Evolutionary conservation across 257 asterid species (phyloP), one percentile per base, ranked within the genome.

Genomic region (Solanum raphanifolium): DNA sequence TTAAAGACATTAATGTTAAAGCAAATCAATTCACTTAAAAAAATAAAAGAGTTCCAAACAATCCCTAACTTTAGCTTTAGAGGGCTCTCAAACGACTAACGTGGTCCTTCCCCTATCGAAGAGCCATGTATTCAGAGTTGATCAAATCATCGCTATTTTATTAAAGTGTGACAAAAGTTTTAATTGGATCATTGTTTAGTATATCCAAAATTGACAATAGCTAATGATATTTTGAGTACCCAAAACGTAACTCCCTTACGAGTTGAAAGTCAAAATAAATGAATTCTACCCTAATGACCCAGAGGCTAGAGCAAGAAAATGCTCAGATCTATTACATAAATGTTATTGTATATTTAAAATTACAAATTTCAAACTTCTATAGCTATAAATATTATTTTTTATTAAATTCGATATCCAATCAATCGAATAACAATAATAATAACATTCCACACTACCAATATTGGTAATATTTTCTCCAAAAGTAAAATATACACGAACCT

Each of bases 111-210:
- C 62, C 23, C 23, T 52, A 16, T 52, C 23, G n/a, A 52, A 16
- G 62, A 52, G 4, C 9, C 62, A 58, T 4, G 12, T 58, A 58
- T 58, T 21, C 2, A 58, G 25, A 21, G 66, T 58, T 58, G 12
- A 58, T 2, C 25, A 58, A 11, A 58, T 58, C 25, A 58, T 58
- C 5, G 2, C 25, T 1, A 7, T 58, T 20, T 20, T 58, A 58
- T 58, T 2, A 1, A 58, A 21, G 66, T 21, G 1, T 21, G 12
- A 0, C 12, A n/a, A 7, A 0, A 8, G 0, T 21, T 21, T 58
- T 9, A 21, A 58, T 58, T 58, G 27, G 1, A 8, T 55, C n/a
- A 55, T 55, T 7, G 8, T 55, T 52, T 55, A 55, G 65, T 15
- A 48, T 15, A 6, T 48, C 7, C 60, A 48, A 48, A 48, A 2